Percentiles rank a stretch among this genome's conserved stretches.
Evolutionary conservation across 73 alveolate species (phyloP).

Genomic region (Paramecium sonneborni): DNA sequence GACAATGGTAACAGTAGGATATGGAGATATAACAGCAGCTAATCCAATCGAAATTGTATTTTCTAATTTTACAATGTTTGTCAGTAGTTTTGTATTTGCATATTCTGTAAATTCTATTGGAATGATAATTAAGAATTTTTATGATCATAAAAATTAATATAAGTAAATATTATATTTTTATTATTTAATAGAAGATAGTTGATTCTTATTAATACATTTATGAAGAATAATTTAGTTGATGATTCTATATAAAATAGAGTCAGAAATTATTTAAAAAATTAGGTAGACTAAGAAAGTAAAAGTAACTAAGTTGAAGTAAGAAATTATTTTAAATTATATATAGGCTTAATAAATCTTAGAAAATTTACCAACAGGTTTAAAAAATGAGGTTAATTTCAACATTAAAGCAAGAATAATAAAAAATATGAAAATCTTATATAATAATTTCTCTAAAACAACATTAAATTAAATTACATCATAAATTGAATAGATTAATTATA

Average conservation of each 20-base stretch:
- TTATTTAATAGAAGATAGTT: neutral
- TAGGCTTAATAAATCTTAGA: neutral
- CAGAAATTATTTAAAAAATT: slow-evolving; percentile 29
- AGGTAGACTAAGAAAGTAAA: neutral
- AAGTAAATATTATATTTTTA: neutral
- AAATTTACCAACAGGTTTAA: neutral
- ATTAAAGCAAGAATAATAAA: neutral
- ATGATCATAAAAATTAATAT: neutral
- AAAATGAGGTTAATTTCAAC: neutral
- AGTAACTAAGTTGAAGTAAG: neutral
- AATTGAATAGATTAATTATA: neutral
- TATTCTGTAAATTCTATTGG: slow-evolving; percentile 60
- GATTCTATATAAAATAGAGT: neutral
- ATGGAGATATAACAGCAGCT: slow-evolving; percentile 63
- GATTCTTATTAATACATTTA: neutral
- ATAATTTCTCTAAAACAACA: neutral
- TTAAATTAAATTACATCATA: neutral
- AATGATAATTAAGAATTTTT: slow-evolving; percentile 21
- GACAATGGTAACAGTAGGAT: slow-evolving; percentile 66
- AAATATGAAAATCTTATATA: neutral
- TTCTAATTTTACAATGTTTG: slow-evolving; percentile 53
- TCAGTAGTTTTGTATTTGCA: slow-evolving; percentile 51
- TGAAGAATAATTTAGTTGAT: slow-evolving; percentile 36
- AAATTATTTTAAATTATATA: neutral
- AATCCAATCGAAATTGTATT: slow-evolving; percentile 22